A percentile compares a stretch with the other conserved stretches of the same genome.
Evolutionary conservation across 352 stramenopile genomes (phyloP).

Genomic region (Phytophthora cryptogea): DNA sequence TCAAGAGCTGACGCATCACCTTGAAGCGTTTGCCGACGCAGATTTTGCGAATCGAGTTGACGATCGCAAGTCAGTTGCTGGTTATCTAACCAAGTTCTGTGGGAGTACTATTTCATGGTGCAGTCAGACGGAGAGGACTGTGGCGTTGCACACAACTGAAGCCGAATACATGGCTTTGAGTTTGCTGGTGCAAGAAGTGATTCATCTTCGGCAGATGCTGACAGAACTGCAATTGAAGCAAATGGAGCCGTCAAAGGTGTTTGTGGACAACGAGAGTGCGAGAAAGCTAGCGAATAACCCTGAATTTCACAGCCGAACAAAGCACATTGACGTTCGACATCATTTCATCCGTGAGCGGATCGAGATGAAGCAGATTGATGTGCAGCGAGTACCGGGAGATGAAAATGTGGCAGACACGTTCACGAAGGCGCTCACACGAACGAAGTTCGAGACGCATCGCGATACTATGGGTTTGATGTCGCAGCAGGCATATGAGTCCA

Average conservation of each 20-base stretch:
- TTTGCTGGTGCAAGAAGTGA: conserved; percentile 22
- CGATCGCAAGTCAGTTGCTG: too few species aligned
- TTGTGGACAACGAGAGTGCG: conserved; percentile 18
- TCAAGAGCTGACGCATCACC: too few species aligned
- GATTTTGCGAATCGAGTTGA: conserved; percentile 11
- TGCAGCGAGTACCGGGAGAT: conserved; percentile 9
- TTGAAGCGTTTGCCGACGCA: too few species aligned
- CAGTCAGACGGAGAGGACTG: conserved; percentile 26
- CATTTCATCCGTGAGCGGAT: conserved; percentile 18
- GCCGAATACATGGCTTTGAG: conserved; percentile 28
- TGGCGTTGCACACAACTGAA: conserved; percentile 23
- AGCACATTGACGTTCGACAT: too few species aligned
- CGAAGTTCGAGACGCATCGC: conserved; percentile 21
- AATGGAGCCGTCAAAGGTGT: conserved; percentile 13
- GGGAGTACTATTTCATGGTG: conserved; percentile 21
- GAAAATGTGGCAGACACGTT: conserved; percentile 30
- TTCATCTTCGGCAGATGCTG: conserved; percentile 23
- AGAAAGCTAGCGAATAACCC: conserved; percentile 26
- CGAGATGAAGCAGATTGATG: conserved; percentile 14
- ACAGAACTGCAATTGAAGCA: conserved; percentile 14
- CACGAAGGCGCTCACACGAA: conserved; percentile 19
- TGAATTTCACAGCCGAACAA: conserved; percentile 17
- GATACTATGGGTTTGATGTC: conserved; percentile 4
- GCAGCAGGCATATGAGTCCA: background rate
- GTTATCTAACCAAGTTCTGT: conserved; percentile 24